These are phyloP conservation scores for Apiospora phragmitis DNA, from an alignment of 2,329 filamentous ascomycete species.

Conservation along the genomic window DNA sequence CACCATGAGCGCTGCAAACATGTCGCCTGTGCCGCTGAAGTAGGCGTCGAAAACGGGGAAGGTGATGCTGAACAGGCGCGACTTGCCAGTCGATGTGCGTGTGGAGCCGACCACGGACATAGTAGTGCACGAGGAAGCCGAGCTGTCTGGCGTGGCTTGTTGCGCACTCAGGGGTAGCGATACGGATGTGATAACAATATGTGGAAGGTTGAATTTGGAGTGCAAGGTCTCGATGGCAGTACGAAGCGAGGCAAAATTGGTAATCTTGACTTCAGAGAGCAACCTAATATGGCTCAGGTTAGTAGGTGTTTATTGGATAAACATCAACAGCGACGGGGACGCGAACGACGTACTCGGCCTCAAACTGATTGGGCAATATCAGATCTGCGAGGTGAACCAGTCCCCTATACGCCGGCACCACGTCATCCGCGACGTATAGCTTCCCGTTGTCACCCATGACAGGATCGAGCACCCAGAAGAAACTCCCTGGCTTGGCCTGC, in stretches of 20 bases:
- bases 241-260: constrained; percentile 70
- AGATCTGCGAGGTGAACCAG: constrained; percentile 82
- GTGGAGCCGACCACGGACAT: constrained; percentile 72
- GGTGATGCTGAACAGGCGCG: constrained; percentile 85
- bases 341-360: constrained; percentile 74
- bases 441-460: constrained; percentile 97
- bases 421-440: constrained; percentile 88
- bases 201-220: constrained; percentile 72
- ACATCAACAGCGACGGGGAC: neutral
- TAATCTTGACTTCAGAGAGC: constrained; percentile 82
- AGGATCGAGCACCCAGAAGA: constrained; percentile 97
- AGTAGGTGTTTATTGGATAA: neutral
- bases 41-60: constrained; percentile 89
- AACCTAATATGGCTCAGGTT: constrained; percentile 53
- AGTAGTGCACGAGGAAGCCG: constrained; percentile 36
- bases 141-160: constrained; percentile 57
- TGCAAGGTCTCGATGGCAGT: constrained; percentile 78
- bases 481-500: constrained; percentile 63
- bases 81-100: constrained; percentile 58
- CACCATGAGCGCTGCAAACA: constrained; percentile 93
- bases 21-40: constrained; percentile 96
- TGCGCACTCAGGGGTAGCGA: constrained; percentile 66
- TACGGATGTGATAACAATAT: constrained; percentile 91
- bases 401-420: constrained; percentile 85
- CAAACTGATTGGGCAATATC: constrained; percentile 95